Evolutionary conservation across 2,329 filamentous ascomycete genomes (phyloP).

Genomic region (Pestalotiopsis sp.): DNA sequence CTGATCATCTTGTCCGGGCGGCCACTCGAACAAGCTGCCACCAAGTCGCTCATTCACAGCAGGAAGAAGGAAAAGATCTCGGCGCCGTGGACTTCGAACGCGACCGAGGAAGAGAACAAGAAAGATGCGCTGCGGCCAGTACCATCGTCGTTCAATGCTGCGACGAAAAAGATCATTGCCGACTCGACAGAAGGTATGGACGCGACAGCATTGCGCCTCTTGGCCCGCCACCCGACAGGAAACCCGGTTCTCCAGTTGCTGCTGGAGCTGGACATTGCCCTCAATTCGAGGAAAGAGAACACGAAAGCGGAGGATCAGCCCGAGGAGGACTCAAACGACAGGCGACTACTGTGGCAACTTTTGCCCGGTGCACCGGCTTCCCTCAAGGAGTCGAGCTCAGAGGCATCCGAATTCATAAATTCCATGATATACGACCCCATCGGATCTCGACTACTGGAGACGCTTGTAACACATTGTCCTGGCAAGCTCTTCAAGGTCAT

Average conservation of each 20-base stretch:
- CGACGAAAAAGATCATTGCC: conserved; percentile 79
- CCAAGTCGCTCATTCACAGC: conserved; percentile 80
- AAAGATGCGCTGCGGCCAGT: conserved; percentile 58
- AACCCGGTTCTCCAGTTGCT: conserved; percentile 93
- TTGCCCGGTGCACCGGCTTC: conserved; percentile 76
- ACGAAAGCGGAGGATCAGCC: conserved; percentile 33
- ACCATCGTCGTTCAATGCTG: conserved; percentile 76
- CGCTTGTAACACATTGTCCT: conserved; percentile 77
- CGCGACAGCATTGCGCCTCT: conserved; percentile 76
- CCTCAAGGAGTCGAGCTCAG: conserved; percentile 72
- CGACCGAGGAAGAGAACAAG: conserved; percentile 48
- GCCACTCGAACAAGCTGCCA: conserved; percentile 71
- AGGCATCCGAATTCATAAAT: conserved; percentile 77
- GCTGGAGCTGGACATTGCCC: conserved; percentile 80
- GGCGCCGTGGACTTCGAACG: conserved; percentile 56
- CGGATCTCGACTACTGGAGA: conserved; percentile 88
- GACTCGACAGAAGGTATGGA: conserved; percentile 78
- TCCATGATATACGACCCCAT: conserved; percentile 88
- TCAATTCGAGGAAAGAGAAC: conserved; percentile 68
- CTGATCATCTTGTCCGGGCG: conserved; percentile 84
- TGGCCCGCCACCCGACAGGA: conserved; percentile 87
- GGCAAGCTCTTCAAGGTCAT: conserved; percentile 91
- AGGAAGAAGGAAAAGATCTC: conserved; percentile 87
- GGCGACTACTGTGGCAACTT: conserved; percentile 72
- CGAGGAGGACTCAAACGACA: conserved; percentile 35